Evolutionary conservation across 257 asterid genomes (phyloP), one percentile per base, ranked within the genome.

Genomic region (Hygrophila difformis): DNA sequence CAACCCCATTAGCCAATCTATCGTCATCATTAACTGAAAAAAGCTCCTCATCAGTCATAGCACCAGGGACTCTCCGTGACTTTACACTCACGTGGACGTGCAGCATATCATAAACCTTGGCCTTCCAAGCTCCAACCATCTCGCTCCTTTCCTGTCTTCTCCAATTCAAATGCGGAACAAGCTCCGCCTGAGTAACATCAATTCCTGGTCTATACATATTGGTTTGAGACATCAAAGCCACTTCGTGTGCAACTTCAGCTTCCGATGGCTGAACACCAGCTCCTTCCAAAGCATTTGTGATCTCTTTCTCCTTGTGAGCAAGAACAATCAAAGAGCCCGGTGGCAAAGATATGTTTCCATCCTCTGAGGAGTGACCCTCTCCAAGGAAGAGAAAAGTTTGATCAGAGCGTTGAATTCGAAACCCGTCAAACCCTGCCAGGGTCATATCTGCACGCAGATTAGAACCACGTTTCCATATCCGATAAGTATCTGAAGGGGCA

Each of bases 381-480:
- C 99, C 97, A 20, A 91, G 95, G 52, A 91, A 91, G 62, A 91
- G 84, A 61, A 86, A 82, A 29, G 97, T 91, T 65, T 91, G 97
- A 73, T 91, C 96, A 31, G 95, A 82, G 37, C 99, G 86, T 49
- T 91, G 96, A 47, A 91, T 86, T 22, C 99, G 94, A 44, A 91
- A 80, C 47, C 99, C 99, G 62, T 91, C 99, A 62, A 91, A 91
- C 34, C 99, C 99, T 1, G 96, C 95, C 47, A 91, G 93, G 48
- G 99, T 91, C 99, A 91, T 91, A 73, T 91, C 99, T 36, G 99
- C 99, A 26, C 99, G 92, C 52, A 91, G 93, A 72, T 91, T 91
- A 26, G 99, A 81, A 18, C 99, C 96, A 39, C 93, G 86, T 62
- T 91, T 91, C 99, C 99, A 91, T 51, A 91, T 91, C 47, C 92